Evolutionary conservation across 1,284 basidiomycete genomes (phyloP).

Genomic region (Irpex sp.): DNA sequence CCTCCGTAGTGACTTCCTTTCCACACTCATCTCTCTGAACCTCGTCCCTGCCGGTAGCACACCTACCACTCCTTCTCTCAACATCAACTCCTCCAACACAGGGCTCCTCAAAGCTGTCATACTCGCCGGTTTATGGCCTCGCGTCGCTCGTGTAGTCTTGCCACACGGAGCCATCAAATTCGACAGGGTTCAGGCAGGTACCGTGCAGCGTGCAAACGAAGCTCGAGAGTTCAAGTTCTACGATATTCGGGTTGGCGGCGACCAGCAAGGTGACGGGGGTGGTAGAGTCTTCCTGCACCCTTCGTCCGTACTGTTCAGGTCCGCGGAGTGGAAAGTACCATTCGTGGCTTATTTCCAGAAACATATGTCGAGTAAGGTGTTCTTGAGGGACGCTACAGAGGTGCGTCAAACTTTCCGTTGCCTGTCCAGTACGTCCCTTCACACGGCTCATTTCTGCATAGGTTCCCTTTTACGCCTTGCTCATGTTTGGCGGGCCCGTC

Average conservation of each 20-base stretch:
- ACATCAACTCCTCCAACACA: constrained; percentile 55
- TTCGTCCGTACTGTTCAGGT: constrained; percentile 75
- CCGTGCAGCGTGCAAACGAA: constrained; percentile 75
- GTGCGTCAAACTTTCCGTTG: too few relatives aligned
- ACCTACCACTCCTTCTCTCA: constrained; percentile 43
- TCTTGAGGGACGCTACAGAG: constrained; percentile 85
- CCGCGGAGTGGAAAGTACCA: constrained; percentile 67
- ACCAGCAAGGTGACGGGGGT: constrained; percentile 4
- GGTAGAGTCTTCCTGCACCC: constrained; percentile 79
- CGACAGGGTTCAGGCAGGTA: constrained; percentile 75
- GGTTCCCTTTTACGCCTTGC: constrained; percentile 80
- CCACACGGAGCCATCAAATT: constrained; percentile 74
- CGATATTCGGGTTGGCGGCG: constrained; percentile 36
- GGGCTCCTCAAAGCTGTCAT: constrained; percentile 80
- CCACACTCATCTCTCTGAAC: constrained; percentile 69
- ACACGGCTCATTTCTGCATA: too few relatives aligned
- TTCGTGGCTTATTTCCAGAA: constrained; percentile 84
- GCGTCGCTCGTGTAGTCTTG: constrained; percentile 69
- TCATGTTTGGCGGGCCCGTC: constrained; percentile 82
- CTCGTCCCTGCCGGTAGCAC: constrained; percentile 50
- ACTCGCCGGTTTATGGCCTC: constrained; percentile 80
- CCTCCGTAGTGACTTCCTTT: constrained; percentile 75
- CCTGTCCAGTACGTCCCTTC: too few relatives aligned
- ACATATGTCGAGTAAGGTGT: constrained; percentile 81
- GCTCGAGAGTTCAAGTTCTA: constrained; percentile 80